Base-by-base conservation (phyloP, 1,284 basidiomycete species). In the Taiwanofungus camphoratus region DNA sequence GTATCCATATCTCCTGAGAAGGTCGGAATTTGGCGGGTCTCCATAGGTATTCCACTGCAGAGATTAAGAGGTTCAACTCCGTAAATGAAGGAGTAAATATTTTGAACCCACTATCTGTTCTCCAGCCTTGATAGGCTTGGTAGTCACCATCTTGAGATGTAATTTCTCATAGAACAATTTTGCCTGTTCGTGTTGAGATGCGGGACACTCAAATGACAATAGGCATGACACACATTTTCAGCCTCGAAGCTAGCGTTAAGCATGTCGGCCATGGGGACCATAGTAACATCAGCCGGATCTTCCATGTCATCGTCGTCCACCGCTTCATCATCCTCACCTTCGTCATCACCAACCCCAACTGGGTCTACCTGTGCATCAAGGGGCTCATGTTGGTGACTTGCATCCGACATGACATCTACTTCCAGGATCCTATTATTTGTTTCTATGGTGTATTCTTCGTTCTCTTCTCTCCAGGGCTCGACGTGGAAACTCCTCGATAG, bases 201-300 rank as follows among this genome's bases (percentile, higher is more conserved):
- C 16, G 23, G 5, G 24, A 19, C 19, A 29, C 13, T 35, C 15
- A 24, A 4, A 16, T 32, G 26, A 26, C 11, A 13, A 13, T 23
- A 16, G 4, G 22, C n/a, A n/a, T n/a, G n/a, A 60, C 79, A 48
- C 53, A 91, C 93, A 53, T 96, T 97, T 63, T 92, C 87, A 23
- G 76, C 77, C n/a, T 79, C 84, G 60, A 80, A 91, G 43, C 82
- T 78, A 5, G 93, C 93, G 55, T 95, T 96, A 39, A 95, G 71
- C 73, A 98, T 84, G 63, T 98, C 95, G 1, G 95, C 96, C 73
- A 99, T 85, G 0, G 95, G 95, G 1, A 98, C 88, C 93, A 99
- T 96, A 1, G 89, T 83, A 8, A 92, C 82, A 51, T 90, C 81
- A 1, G 76, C 71, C 1, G 81, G 68, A 44, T 86, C 77, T 39